Evolutionary conservation across 495 filamentous ascomycete genomes (phyloP).

Genomic region (Aspergillus bertholletiae): DNA sequence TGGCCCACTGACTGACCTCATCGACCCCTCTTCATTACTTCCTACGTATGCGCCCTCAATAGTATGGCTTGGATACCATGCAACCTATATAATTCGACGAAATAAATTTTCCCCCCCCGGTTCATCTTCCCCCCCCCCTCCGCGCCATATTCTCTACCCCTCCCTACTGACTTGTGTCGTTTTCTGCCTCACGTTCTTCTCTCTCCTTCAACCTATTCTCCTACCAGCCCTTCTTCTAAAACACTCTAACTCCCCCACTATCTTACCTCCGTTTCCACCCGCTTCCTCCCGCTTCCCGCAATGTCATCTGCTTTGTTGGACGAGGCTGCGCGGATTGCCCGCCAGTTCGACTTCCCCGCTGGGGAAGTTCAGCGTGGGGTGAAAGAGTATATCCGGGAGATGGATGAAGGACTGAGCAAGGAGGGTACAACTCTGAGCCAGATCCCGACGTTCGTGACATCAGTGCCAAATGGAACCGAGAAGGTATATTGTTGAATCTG

Average conservation of each 20-base stretch:
- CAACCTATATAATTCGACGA: neutral
- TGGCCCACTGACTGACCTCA: conserved; percentile 35
- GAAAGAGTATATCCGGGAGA: conserved; percentile 78
- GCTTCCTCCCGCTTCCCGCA: conserved; percentile 9
- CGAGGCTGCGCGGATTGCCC: conserved; percentile 73
- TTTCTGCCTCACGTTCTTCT: conserved; percentile 1
- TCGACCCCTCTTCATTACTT: conserved; percentile 25
- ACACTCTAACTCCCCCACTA: neutral
- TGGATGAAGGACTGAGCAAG: conserved; percentile 80
- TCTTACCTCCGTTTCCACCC: neutral
- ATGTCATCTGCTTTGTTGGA: conserved; percentile 56
- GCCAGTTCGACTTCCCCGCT: conserved; percentile 80
- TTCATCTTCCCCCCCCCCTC: conserved; percentile 4
- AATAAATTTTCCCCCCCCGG: conserved; percentile 1
- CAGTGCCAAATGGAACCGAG: conserved; percentile 94
- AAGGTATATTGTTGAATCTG: conserved; percentile 50
- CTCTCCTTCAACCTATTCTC: neutral
- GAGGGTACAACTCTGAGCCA: conserved; percentile 81
- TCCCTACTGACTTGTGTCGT: conserved; percentile 4
- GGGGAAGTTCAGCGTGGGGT: conserved; percentile 76
- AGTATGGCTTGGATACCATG: neutral
- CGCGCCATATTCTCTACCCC: conserved; percentile 1
- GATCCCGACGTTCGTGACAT: conserved; percentile 95
- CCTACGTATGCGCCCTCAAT: neutral
- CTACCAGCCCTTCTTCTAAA: too few relatives aligned